Base-by-base conservation (phyloP, 1,284 basidiomycete genomes). In the Leccinum fallax region DNA sequence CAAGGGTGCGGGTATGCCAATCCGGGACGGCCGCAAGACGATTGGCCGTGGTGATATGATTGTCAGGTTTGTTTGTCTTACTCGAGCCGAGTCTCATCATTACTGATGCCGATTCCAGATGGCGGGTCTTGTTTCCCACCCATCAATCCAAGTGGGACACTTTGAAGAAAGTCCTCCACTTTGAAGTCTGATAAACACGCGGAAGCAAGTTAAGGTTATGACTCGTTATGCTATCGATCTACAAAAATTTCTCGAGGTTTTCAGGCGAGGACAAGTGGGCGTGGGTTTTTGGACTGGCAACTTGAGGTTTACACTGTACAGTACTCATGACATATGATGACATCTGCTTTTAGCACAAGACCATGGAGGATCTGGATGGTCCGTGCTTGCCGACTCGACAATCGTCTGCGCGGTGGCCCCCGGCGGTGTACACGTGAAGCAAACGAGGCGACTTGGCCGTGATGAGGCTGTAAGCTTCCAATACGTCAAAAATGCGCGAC, bases 1-100 rank as follows among this genome's bases (percentile, higher is more conserved):
- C 54, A 75, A 72, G 62, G 90, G 88, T 46, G 90, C 90, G 70
- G 94, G 94, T 15, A 95, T 96, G 93, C 93, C 93, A 34, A 82
- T 92, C 51, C 82, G 87, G 56, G 83, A 87, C 65, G 82, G 84
- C 46, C 84, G 85, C n/a, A 81, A 81, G 65, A 78, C 83, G 6
- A 80, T 87, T 67, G 85, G 86, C 59, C 85, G 88, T 69, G 93
- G 94, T 16, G 90, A 94, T 75, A 79, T 96, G 66, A 80, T 93
- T 64, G 83, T 96, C 63, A 84, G 83, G 81, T 92, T 80, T 75
- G 89, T 67, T 53, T 28, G 43, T 61, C 51, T 56, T 55, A 4
- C 30, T 30, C 30, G 34, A 26, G 24, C 26, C 49, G 30, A 28
- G 38, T 59, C 32, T 46, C 55, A 26, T 56, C 36, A 40, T 56